These are phyloP conservation scores for Solanum etuberosum DNA, from an alignment of 257 asterid genomes.

Conservation along the genomic window DNA sequence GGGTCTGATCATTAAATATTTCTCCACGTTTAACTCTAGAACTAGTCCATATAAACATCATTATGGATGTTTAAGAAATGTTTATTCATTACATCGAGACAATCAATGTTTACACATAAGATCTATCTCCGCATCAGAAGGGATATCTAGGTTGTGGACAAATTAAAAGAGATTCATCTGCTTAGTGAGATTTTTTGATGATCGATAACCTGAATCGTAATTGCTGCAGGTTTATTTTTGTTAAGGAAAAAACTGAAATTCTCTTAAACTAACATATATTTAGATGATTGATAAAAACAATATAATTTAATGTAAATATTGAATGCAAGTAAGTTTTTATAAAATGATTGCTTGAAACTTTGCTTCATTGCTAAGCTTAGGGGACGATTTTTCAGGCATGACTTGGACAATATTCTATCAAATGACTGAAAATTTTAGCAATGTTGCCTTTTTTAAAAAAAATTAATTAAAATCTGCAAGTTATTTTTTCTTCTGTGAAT, in stretches of 20 bases:
- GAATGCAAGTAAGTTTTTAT: neutral
- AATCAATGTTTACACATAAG: neutral
- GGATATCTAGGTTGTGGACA: neutral
- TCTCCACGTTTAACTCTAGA: no score
- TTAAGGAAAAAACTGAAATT: neutral
- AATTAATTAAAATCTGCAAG: neutral
- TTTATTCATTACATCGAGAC: no score
- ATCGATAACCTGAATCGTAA: rapidly evolving
- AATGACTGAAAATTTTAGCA: neutral
- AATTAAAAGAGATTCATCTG: neutral
- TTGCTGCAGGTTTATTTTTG: rapidly evolving
- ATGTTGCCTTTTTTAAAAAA: neutral
- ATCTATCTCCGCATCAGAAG: neutral
- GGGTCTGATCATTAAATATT: no score
- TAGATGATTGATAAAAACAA: neutral
- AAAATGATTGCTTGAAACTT: neutral
- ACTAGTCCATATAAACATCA: no score
- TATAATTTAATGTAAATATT: neutral
- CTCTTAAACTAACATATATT: neutral
- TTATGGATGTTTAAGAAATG: no score
- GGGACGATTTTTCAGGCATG: neutral
- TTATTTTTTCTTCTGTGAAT: neutral
- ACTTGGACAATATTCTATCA: neutral
- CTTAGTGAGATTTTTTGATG: neutral
- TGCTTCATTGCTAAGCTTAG: neutral